Evolutionary conservation across 2,329 filamentous ascomycete species (phyloP), one percentile per base, ranked within the genome.

Genomic region (Cercospora nicotianae): DNA sequence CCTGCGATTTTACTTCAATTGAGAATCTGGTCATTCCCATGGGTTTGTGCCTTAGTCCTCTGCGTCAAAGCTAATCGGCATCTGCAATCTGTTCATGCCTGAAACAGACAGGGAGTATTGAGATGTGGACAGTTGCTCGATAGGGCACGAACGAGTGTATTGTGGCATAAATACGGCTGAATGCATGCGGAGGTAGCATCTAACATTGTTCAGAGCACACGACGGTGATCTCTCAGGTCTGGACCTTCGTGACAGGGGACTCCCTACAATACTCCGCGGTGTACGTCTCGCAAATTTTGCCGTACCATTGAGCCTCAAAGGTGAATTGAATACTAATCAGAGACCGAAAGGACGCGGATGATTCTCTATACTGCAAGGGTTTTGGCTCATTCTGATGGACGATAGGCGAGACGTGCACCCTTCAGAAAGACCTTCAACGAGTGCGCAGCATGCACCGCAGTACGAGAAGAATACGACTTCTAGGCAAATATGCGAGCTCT

Each of bases 401-500:
- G 5, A 23, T 12, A 16, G 23, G 13, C 48, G 48, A 55, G 48
- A 55, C 16, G 12, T 16, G 13, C 10, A 28, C 16, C 12, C 20
- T 8, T 13, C 23, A 30, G 48, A 12, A 55, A 28, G 23, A 55
- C 13, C 23, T 55, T 18, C 48, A 55, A 7, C 48, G 48, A 28
- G 13, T n/a, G 23, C 48, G 48, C 48, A 55, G 13, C 48, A 36
- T 13, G 13, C 42, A 18, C 39, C 31, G 10, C 39, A 53, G 31
- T 45, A 55, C 39, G 26, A 36, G 16, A 45, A 45, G 18, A 31
- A 63, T 12, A 16, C 18, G 16, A 63, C 31, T 20, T n/a, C 60
- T 6, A 31, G 30, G 16, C 20, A 26, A n/a, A 42, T 63, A 33
- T 63, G 60, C 42, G 48, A 63, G 23, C 64, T 60, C 6, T 66